Evolutionary conservation across 108 stramenopile genomes (phyloP), one percentile per base, ranked within the genome.

Genomic region (Parmales sp.): DNA sequence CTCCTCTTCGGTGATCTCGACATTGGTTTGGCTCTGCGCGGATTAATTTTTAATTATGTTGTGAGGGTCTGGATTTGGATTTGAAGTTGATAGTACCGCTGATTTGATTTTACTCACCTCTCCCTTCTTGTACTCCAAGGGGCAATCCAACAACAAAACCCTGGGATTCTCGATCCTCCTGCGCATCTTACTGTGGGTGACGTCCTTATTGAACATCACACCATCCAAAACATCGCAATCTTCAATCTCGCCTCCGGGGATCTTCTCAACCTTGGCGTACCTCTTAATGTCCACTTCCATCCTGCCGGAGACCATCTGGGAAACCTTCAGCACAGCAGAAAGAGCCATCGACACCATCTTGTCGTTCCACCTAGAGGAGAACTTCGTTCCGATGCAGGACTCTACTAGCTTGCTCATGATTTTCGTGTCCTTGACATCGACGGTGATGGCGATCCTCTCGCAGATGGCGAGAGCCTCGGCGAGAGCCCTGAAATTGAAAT

Each of bases 91-190:
- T n/a, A n/a, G n/a, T n/a, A n/a, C n/a, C n/a, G n/a, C n/a, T n/a
- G n/a, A n/a, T n/a, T n/a, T n/a, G n/a, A n/a, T n/a, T n/a, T n/a
- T n/a, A n/a, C n/a, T n/a, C n/a, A n/a, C n/a, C 82, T 99, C 99
- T 66, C 95, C 95, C 88, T 99, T 99, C 86, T 99, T 99, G 88
- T 99, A 99, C 78, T 99, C 99, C 37, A 99, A 80, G 16, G 99
- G 96, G 67, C 91, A 89, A 78, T 99, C 99, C 28, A 99, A 68
- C 66, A 99, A 84, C 3, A 99, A 72, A 45, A 99, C 93, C 39
- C 97, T 91, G 9, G 99, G 99, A 72, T 94, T 97, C 71, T 95
- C 97, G 80, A 99, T 98, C 63, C 87, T 82, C 64, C 96, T 87
- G 45, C 93, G 82, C 99, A 99, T 99, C 75, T 94, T 93, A 64